A percentile compares a stretch with the other conserved stretches of the same genome.
Conservation (phyloP, 805 yeast species). For the Candida berthetii region DNA sequence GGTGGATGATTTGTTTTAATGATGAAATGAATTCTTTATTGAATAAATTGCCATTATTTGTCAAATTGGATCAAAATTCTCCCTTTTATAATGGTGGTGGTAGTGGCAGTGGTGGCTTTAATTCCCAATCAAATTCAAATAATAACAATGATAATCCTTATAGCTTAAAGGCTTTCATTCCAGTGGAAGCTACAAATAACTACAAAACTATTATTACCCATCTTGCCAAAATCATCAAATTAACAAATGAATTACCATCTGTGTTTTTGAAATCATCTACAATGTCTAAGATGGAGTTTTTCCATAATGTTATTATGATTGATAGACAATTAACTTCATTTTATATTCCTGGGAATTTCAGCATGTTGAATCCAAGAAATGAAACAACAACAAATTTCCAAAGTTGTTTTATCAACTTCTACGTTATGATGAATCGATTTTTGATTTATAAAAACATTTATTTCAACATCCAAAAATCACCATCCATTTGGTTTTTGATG, state of each 20-base stretch:
- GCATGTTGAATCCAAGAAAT: constrained; percentile 10
- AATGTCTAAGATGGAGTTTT: constrained; percentile 7
- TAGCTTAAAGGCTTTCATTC: constrained; percentile 16
- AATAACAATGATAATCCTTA: constrained; percentile 8
- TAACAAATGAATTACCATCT: constrained; percentile 13
- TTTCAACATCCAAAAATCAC: constrained; percentile 5
- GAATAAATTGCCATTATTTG: constrained; percentile 10
- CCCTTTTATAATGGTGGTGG: not conserved
- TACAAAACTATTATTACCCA: constrained; percentile 13
- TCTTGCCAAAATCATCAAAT: constrained; percentile 14
- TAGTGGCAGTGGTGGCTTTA: not conserved
- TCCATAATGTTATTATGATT: constrained; percentile 12
- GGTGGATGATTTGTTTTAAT: constrained; percentile 18
- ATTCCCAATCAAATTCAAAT: constrained; percentile 1
- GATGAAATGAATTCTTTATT: constrained; percentile 14
- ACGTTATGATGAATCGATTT: constrained; percentile 9
- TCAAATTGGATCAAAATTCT: constrained; percentile 7
- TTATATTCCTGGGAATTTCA: constrained; percentile 8
- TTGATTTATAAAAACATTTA: constrained; percentile 11
- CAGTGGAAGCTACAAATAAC: constrained; percentile 11
- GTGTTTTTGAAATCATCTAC: constrained; percentile 1
- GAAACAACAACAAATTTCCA: constrained; percentile 11
- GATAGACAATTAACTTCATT: constrained; percentile 14
- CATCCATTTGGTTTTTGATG: constrained; percentile 15
- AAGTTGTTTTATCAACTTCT: constrained; percentile 11